Conservation (phyloP, 1,284 basidiomycete genomes). For the Ceratobasidium sp. region DNA sequence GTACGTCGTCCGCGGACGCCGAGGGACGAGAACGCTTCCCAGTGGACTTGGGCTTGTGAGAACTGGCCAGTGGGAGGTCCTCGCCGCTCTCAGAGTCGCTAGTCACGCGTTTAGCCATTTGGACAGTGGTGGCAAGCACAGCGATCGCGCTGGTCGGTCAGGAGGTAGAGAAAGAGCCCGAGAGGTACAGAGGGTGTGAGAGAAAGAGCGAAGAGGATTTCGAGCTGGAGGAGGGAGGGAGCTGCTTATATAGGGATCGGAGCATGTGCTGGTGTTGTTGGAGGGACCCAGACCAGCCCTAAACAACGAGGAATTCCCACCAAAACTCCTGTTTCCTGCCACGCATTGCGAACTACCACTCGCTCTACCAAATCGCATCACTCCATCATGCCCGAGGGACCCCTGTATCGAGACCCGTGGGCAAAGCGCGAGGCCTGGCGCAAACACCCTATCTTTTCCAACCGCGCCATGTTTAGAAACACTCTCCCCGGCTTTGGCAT, state of each 20-base stretch:
- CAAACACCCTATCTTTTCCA: constrained; percentile 86
- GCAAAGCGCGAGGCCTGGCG: constrained; percentile 94
- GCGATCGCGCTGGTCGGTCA: constrained; percentile 42
- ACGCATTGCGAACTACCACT: constrained; percentile 4
- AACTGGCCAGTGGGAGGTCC: not conserved
- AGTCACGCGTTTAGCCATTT: constrained; percentile 20
- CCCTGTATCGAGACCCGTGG: constrained; percentile 92
- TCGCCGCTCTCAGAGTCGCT: constrained; percentile 24
- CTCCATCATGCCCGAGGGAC: constrained; percentile 56
- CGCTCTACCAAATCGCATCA: constrained; percentile 27
- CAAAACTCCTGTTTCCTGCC: constrained; percentile 44
- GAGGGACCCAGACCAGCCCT: constrained; percentile 62
- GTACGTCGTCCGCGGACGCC: constrained; percentile 45
- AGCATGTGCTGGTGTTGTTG: constrained; percentile 56
- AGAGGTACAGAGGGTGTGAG: constrained; percentile 28
- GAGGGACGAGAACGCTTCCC: constrained; percentile 41
- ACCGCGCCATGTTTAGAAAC: constrained; percentile 84
- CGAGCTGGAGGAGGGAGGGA: constrained; percentile 47
- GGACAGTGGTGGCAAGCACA: not conserved
- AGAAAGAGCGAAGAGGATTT: constrained; percentile 38
- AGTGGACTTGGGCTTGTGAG: constrained; percentile 30
- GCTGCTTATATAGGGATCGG: constrained; percentile 50
- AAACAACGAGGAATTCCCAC: constrained; percentile 57
- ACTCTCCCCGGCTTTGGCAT: constrained; percentile 94
- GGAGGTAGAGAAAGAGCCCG: constrained; percentile 59